These are phyloP conservation scores for Aspergillus versicolor DNA, from an alignment of 2,329 filamentous ascomycete genomes.

Conservation along the genomic window DNA sequence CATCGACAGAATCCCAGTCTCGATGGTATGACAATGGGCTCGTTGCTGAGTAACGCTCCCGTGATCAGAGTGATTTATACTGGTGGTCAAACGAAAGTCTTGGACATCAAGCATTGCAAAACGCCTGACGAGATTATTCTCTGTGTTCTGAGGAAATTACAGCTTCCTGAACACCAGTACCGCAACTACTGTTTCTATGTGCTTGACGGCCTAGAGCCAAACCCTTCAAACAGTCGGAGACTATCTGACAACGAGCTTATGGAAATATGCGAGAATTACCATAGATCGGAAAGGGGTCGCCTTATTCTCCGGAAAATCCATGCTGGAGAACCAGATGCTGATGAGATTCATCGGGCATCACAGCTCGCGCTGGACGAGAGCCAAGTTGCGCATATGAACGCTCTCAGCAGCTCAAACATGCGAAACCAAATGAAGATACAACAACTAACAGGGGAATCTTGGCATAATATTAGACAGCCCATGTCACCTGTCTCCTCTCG, in stretches of 20 bases:
- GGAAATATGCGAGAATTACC: conserved; percentile 84
- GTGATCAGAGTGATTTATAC: conserved; percentile 93
- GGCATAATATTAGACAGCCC: conserved; percentile 81
- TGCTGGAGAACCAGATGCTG: conserved; percentile 80
- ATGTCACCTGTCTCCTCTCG: conserved; percentile 67
- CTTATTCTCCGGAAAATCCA: conserved; percentile 92
- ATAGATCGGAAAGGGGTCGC: conserved; percentile 81
- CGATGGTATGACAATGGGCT: conserved; percentile 82
- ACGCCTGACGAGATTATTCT: conserved; percentile 91
- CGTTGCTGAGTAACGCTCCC: conserved; percentile 79
- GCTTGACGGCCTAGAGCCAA: conserved; percentile 78
- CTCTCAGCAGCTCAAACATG: conserved; percentile 62
- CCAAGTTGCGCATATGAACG: conserved; percentile 67
- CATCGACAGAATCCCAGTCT: conserved; percentile 82
- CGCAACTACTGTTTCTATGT: conserved; percentile 98
- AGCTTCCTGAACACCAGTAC: conserved; percentile 83
- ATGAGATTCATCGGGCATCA: conserved; percentile 83
- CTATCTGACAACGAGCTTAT: conserved; percentile 85
- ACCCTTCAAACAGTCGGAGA: conserved; percentile 76
- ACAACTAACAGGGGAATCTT: conserved; percentile 82
- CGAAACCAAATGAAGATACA: conserved; percentile 84
- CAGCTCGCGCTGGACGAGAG: conserved; percentile 87
- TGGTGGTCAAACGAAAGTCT: conserved; percentile 84
- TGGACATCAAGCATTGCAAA: conserved; percentile 88
- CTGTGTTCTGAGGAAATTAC: conserved; percentile 83